Evolutionary conservation across 352 stramenopile genomes (phyloP).

Genomic region (Pythium pectinolyticum): DNA sequence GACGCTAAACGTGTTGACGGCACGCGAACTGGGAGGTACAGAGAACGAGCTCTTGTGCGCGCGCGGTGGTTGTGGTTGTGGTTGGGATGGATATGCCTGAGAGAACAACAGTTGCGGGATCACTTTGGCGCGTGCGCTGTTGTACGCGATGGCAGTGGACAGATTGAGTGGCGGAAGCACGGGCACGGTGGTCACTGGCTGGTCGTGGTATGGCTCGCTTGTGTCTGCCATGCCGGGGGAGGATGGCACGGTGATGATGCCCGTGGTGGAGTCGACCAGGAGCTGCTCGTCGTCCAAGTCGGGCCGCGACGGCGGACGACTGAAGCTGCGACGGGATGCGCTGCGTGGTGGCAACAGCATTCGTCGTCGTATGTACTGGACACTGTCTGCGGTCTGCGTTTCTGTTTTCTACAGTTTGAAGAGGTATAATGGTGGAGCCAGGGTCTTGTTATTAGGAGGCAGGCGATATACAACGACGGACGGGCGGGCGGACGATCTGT

Average conservation of each 20-base stretch:
- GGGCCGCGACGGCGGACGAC: neutral
- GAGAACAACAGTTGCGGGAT: neutral
- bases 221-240: too few relatives aligned
- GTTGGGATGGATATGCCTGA: neutral
- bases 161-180: conserved; percentile 5
- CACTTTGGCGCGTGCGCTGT: neutral
- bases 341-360: too few relatives aligned
- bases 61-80: neutral
- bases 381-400: too few relatives aligned
- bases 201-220: too few relatives aligned
- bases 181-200: too few relatives aligned
- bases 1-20: conserved; percentile 15
- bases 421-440: too few relatives aligned
- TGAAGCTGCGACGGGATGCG: neutral
- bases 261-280: neutral
- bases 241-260: too few relatives aligned
- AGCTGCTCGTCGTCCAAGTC: neutral
- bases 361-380: too few relatives aligned
- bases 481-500: too few relatives aligned
- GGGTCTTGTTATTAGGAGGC: too few relatives aligned
- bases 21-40: conserved; percentile 10
- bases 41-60: conserved; percentile 20
- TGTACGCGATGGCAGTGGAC: conserved; percentile 7
- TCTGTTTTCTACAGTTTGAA: too few relatives aligned
- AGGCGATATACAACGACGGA: too few relatives aligned